Base-by-base conservation (phyloP, 208 protist species). In the Acanthamoeba healyi region DNA sequence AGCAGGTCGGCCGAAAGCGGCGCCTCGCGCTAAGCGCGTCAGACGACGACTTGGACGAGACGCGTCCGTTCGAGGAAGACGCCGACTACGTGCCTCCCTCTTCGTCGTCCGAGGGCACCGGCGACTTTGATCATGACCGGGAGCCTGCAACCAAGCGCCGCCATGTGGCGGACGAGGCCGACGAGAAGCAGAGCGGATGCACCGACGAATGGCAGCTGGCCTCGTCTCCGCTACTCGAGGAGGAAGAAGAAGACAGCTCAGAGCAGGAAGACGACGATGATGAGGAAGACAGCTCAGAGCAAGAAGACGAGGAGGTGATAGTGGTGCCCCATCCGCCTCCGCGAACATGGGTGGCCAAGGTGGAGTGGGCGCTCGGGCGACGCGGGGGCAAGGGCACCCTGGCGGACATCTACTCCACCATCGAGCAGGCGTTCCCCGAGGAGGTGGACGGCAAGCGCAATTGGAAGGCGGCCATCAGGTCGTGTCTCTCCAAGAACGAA, bases 401-500 rank as follows among this genome's bases (percentile, higher is more conserved):
- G 32, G 38, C 79, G 32, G 49, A 88, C 49, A 63, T 88, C 79
- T 88, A 88, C 54, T 1, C 29, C 1, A 40, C 79, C 79, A 88
- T 88, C 17, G 79, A 77, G 38, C 36, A 46, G 10, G 67, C 42
- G 0, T 88, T 63, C 40, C 49, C 44, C 26, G 54, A 88, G 44
- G 54, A 63, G 79, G 26, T 88, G 26, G 79, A 54, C 34, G 79
- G 79, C 44, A 88, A 63, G 44, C 7, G 49, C 14, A 88, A 88
- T 34, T 88, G 79, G 79, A 88, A 88, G 79, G 79, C 79, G 0
- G 79, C 79, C 26, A 63, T 88, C 9, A 40, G 79, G 26, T 65
- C 49, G 5, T 88, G 79, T 24, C 79, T 88, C 44, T 88, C 79
- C 36, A 88, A 88, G 79, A 88, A 88, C 54, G 79, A 88, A 24